Base-by-base conservation (phyloP, 495 filamentous ascomycete species). In the Patellaria atrata region DNA sequence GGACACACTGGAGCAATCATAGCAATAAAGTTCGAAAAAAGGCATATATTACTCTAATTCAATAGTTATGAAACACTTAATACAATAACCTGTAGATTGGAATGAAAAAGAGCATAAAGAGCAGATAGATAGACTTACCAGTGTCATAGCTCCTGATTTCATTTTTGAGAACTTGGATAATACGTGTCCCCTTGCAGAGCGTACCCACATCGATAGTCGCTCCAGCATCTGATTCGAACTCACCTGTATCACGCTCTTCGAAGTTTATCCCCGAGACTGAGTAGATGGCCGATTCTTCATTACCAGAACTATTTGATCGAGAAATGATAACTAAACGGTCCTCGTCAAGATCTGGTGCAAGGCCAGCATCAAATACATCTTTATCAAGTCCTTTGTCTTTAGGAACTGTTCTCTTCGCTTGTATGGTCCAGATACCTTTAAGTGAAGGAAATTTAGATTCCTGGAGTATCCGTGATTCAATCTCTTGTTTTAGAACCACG, bases 81-180 rank as follows among this genome's bases (percentile, higher is more conserved):
- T n/a, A n/a, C n/a, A 29, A 10, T 11, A 25, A 15, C 27, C 22
- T 16, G 16, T 24, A 41, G 19, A 23, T 11, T 10, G 32, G 7
- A 23, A 35, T 20, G 13, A 23, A 10, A 20, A 35, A 10, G 7
- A 1, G 19, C 1, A 23, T 11, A 1, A 23, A 20, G n/a, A n/a
- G n/a, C n/a, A n/a, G n/a, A n/a, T n/a, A n/a, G n/a, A n/a, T n/a
- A 14, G 22, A 61, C 75, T 67, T 61, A 91, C 83, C 77, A 53
- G 71, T 75, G 52, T 94, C 85, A 49, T 91, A 96, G 37, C 73
- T 81, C 28, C 85, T 66, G 10, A 97, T 71, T 45, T 94, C 85
- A 19, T 71, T 79, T 40, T 71, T 76, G 22, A 91, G 61, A 11
- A 93, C 73, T 50, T 94, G 89, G 10, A 94, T 71, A 29, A 96